phyloP scores from a whole-genome alignment of 1,139 yeast species.

The Pichia sp. region DNA sequence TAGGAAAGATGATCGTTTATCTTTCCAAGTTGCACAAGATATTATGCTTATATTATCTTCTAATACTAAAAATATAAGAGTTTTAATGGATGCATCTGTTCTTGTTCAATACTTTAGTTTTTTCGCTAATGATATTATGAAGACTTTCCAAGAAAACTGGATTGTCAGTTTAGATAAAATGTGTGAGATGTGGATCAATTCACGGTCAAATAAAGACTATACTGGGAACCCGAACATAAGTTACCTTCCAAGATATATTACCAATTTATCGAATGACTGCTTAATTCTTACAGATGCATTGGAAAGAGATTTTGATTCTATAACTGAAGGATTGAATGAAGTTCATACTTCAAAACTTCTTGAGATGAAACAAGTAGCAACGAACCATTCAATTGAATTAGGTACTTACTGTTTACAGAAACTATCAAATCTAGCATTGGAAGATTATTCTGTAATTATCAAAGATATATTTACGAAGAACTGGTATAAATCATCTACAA shows the following conservation, averaged over 20 bases:
- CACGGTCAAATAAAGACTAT: constrained; percentile 7
- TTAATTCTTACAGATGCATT: constrained; percentile 26
- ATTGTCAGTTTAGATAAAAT: constrained; percentile 15
- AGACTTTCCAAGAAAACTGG: constrained; percentile 21
- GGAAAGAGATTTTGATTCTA: constrained; percentile 19
- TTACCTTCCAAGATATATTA: constrained; percentile 26
- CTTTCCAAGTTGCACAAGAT: constrained; percentile 25
- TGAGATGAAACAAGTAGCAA: constrained; percentile 14
- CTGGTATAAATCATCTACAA: constrained; percentile 32
- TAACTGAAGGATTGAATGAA: constrained; percentile 19
- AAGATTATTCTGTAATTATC: constrained; percentile 35
- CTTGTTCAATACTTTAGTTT: constrained; percentile 20
- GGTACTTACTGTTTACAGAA: constrained; percentile 24
- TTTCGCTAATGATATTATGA: constrained; percentile 20
- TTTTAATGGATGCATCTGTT: constrained; percentile 23
- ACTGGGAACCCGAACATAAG: constrained; percentile 16
- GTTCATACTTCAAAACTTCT: constrained; percentile 19
- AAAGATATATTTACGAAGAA: constrained; percentile 20
- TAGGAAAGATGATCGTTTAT: constrained; percentile 19
- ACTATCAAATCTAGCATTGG: constrained; percentile 31
- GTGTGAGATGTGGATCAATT: constrained; percentile 7
- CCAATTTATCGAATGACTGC: constrained; percentile 25
- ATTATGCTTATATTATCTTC: constrained; percentile 23
- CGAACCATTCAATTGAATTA: constrained; percentile 18
- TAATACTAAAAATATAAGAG: constrained; percentile 21